These are phyloP conservation scores for Amanita brunnescens DNA, from an alignment of 768 basidiomycete genomes.

Conservation along the genomic window DNA sequence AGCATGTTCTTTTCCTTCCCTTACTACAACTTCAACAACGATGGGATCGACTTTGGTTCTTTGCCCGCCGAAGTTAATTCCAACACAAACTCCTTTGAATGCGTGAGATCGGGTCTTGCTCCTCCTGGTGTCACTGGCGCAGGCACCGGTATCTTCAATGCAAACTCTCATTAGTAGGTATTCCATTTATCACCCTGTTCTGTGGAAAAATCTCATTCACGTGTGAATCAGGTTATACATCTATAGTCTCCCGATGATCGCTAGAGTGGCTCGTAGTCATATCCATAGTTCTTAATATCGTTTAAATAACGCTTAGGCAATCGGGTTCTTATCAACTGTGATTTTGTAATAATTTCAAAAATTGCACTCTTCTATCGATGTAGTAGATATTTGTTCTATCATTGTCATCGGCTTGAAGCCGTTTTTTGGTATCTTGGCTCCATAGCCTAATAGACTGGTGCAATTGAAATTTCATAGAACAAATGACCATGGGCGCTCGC, in stretches of 20 bases:
- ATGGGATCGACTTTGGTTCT: background rate
- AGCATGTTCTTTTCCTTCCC: background rate
- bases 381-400: too few species aligned
- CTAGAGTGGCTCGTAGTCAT: background rate
- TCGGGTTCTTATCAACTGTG: background rate
- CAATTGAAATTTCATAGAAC: too few species aligned
- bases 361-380: too few species aligned
- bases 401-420: too few species aligned
- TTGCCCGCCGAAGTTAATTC: background rate
- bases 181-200: too few species aligned
- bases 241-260: background rate
- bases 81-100: background rate
- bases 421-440: too few species aligned
- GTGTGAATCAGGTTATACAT: background rate
- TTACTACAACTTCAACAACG: slow-evolving; percentile 1
- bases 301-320: background rate
- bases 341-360: slow-evolving; percentile 9
- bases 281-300: background rate
- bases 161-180: background rate
- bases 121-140: background rate
- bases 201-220: background rate
- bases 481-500: too few species aligned
- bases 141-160: background rate
- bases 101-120: background rate
- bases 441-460: too few species aligned